These are phyloP conservation scores for Venturia pyrina DNA, from an alignment of 2,329 filamentous ascomycete genomes.

Conservation along the genomic window DNA sequence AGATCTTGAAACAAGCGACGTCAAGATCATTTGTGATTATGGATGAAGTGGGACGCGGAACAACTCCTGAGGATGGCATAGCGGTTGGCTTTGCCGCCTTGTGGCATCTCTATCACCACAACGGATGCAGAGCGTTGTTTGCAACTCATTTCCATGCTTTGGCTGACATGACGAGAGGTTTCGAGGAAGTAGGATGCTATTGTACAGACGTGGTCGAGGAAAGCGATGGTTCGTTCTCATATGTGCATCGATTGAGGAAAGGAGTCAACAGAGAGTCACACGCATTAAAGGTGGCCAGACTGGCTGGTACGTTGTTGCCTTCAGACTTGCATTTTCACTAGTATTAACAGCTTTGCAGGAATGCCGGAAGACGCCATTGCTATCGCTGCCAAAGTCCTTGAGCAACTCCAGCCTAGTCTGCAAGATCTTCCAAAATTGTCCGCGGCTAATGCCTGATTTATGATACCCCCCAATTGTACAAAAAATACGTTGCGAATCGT, in stretches of 20 bases:
- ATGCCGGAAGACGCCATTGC: constrained; percentile 63
- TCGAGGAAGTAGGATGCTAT: constrained; percentile 58
- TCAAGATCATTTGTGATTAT: constrained; percentile 82
- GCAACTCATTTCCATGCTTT: constrained; percentile 90
- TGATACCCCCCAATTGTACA: not conserved
- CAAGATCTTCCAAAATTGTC: not conserved
- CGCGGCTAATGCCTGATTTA: not conserved
- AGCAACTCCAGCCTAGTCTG: constrained; percentile 16
- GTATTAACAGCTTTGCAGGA: constrained; percentile 25
- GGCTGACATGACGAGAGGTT: constrained; percentile 60
- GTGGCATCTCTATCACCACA: constrained; percentile 69
- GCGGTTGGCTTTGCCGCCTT: constrained; percentile 85
- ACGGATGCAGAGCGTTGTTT: constrained; percentile 73
- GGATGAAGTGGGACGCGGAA: constrained; percentile 94
- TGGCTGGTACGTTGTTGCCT: constrained; percentile 47
- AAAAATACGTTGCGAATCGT: not conserved
- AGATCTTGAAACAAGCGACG: constrained; percentile 79
- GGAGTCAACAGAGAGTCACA: constrained; percentile 84
- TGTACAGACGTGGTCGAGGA: constrained; percentile 71
- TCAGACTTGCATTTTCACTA: not conserved
- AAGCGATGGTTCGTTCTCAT: constrained; percentile 60
- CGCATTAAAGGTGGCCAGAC: constrained; percentile 82
- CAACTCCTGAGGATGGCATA: constrained; percentile 82
- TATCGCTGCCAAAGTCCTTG: constrained; percentile 53
- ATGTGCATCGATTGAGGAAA: constrained; percentile 69